Percentiles rank a stretch among this genome's conserved stretches.
Conservation (phyloP, 2,329 filamentous ascomycete species). For the Paraconiothyrium brasiliense region DNA sequence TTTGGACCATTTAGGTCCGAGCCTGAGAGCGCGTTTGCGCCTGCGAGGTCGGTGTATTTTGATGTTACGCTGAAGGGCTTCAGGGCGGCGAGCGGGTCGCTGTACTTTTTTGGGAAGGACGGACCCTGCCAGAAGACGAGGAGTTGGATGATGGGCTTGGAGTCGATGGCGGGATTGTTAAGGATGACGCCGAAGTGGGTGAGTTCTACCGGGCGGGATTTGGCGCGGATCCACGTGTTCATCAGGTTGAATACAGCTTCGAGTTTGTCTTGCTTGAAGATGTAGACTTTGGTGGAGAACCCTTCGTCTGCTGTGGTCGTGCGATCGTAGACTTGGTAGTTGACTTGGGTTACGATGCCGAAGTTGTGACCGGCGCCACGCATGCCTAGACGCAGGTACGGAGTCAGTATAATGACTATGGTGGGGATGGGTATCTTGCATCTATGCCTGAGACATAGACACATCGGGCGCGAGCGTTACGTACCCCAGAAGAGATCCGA, state of each 20-base stretch:
- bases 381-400: background rate
- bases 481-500: slow-evolving; percentile 49
- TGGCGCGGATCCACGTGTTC: slow-evolving; percentile 27
- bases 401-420: no score
- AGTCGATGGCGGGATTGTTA: slow-evolving; percentile 24
- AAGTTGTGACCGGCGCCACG: slow-evolving; percentile 47
- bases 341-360: slow-evolving; percentile 40
- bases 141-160: slow-evolving; percentile 22
- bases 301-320: slow-evolving; percentile 16
- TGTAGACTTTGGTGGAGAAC: slow-evolving; percentile 17
- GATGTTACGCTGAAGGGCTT: slow-evolving; percentile 20
- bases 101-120: slow-evolving; percentile 27
- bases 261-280: slow-evolving; percentile 30
- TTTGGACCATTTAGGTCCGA: slow-evolving; percentile 22
- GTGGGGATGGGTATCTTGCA: no score
- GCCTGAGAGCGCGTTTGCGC: slow-evolving; percentile 22
- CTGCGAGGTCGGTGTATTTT: slow-evolving; percentile 26
- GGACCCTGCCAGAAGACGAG: slow-evolving; percentile 29
- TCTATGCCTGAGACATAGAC: no score
- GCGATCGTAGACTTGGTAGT: slow-evolving; percentile 30
- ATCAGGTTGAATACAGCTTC: slow-evolving; percentile 23
- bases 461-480: slow-evolving; percentile 25
- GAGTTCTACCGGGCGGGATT: slow-evolving; percentile 22
- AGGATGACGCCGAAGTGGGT: slow-evolving; percentile 26
- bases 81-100: slow-evolving; percentile 27